phyloP scores from a whole-genome alignment of 116 monocot species.

The Trichopus zeylanicus region DNA sequence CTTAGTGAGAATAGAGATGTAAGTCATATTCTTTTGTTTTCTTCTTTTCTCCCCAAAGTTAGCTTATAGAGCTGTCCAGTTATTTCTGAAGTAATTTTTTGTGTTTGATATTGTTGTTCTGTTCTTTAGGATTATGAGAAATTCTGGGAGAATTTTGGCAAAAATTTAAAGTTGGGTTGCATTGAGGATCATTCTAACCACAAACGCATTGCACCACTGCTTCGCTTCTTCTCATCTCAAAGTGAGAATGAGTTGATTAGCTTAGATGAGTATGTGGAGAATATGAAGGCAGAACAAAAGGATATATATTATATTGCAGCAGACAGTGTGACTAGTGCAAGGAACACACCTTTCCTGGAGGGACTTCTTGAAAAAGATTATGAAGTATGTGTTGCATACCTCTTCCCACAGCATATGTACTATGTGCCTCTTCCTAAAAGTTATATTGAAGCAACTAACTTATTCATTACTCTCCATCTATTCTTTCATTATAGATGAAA shows the following conservation, averaged over 20 bases:
- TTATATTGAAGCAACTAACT: background rate
- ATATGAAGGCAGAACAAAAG: conserved; percentile 94
- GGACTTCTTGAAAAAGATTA: conserved; percentile 65
- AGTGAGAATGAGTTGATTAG: conserved; percentile 76
- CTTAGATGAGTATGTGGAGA: conserved; percentile 95
- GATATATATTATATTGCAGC: conserved; percentile 88
- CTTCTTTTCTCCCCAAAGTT: background rate
- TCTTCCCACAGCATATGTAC: background rate
- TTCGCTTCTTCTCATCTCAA: conserved; percentile 91
- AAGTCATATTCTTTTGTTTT: background rate
- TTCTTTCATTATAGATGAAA: background rate
- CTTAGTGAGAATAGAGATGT: conserved; percentile 89
- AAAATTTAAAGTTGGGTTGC: conserved; percentile 85
- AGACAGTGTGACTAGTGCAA: conserved; percentile 82
- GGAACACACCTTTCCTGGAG: conserved; percentile 84
- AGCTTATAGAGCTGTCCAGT: background rate
- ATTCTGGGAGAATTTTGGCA: conserved; percentile 97
- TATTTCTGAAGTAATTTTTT: background rate
- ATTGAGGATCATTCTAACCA: conserved; percentile 95
- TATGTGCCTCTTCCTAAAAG: too few species aligned
- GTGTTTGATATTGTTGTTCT: background rate
- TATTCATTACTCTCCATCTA: background rate
- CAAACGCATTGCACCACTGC: conserved; percentile 88
- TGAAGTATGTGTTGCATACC: conserved; percentile 31
- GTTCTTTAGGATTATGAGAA: conserved; percentile 79